These are phyloP conservation scores for Handroanthus guayacan DNA, from an alignment of 257 asterid genomes.

Conservation along the genomic window DNA sequence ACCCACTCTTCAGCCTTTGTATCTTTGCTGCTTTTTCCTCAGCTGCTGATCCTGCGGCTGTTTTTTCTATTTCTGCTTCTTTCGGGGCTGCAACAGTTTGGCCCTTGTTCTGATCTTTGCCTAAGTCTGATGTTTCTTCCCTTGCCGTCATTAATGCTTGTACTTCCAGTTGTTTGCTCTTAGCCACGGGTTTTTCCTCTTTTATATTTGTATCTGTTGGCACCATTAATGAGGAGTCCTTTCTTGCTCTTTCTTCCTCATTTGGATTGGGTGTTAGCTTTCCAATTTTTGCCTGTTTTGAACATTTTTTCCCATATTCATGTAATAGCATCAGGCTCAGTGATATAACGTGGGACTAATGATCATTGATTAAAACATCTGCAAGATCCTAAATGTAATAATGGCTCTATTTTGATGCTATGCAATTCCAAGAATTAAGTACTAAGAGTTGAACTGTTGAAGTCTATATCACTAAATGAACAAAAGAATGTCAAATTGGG, in stretches of 20 bases:
- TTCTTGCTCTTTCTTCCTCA: slow-evolving; percentile 43
- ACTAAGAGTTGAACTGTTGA: neutral
- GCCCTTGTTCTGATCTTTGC: slow-evolving; percentile 30
- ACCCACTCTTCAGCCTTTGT: slow-evolving; percentile 93
- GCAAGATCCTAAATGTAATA: neutral
- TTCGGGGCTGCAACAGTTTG: neutral
- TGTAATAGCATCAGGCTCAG: slow-evolving; percentile 13
- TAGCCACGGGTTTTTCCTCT: slow-evolving; percentile 37
- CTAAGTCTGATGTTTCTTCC: slow-evolving; percentile 34
- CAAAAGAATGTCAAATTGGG: neutral
- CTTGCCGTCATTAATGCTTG: slow-evolving; percentile 49
- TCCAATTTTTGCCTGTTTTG: slow-evolving; percentile 62
- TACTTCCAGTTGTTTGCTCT: slow-evolving; percentile 41
- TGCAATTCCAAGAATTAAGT: neutral
- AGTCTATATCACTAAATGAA: neutral
- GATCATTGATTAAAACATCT: neutral
- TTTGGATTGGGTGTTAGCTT: slow-evolving; percentile 43
- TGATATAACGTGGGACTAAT: slow-evolving; percentile 12
- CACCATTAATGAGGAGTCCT: slow-evolving; percentile 56
- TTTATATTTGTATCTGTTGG: slow-evolving; percentile 40
- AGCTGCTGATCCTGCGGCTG: slow-evolving; percentile 36
- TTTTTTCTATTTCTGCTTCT: slow-evolving; percentile 21
- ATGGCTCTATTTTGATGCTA: neutral
- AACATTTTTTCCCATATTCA: slow-evolving; percentile 22
- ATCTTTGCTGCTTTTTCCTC: slow-evolving; percentile 88